Base-by-base conservation (phyloP, 352 stramenopile genomes). In the Thalassiosira sp. region DNA sequence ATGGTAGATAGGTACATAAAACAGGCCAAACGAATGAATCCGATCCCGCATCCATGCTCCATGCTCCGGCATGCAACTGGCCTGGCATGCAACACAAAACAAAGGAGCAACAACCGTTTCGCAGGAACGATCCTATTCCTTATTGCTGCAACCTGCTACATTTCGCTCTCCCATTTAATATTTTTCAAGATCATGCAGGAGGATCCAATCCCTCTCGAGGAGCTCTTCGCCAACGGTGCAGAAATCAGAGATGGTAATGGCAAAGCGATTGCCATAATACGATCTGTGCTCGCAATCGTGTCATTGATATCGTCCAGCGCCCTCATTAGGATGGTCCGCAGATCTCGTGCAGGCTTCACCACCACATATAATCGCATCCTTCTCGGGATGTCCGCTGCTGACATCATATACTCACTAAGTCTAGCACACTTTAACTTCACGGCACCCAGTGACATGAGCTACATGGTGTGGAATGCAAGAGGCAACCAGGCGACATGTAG, bases 331-430 rank as follows among this genome's bases (percentile, higher is more conserved):
- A 54, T 66, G n/a, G 18, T 56, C 1, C 1, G 8, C 2, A 66
- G 24, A 40, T 57, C 48, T 5, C 2, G 40, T 20, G 48, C 10
- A 1, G 16, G 63, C 22, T 16, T 72, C 1, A 28, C 28, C 5
- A 56, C 35, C 0, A 53, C 22, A 24, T 62, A 63, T 45, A 28
- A 72, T 31, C 48, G 63, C 0, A 31, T 72, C 1, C 31, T 72
- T n/a, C n/a, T 72, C 20, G 63, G 63, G 11, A 72, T 72, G 63
- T 63, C 10, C 22, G n/a, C 56, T 20, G 20, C 1, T 15, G 49
- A 72, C 24, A 56, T 72, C 8, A n/a, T 72, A 18, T 60, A 28
- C 8, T 72, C 63, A 20, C 45, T 63, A 33, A 56, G 49, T 43
- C 15, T 40, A 16, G 63, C 51, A 15, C 33, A n/a, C 20, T 63